Base-by-base conservation (phyloP, 1,284 basidiomycete genomes). In the Vanrija humicola region DNA sequence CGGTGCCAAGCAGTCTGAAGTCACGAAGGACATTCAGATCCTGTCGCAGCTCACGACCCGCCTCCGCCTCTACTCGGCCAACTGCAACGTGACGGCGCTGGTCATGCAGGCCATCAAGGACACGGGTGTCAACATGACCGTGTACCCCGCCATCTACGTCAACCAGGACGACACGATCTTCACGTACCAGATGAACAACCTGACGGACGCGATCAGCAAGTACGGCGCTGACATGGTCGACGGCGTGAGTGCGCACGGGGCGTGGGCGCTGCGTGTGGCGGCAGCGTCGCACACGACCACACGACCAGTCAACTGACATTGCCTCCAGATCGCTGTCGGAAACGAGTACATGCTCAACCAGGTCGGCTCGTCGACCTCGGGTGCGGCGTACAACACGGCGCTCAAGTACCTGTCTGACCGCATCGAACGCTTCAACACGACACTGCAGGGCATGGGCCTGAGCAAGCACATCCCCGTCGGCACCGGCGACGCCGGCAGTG, bases 401-500 rank as follows among this genome's bases (percentile, higher is more conserved):
- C 78, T 79, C 21, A 57, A 67, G 21, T 70, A 80, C 43, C 83
- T 95, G 44, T 79, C 86, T 38, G 62, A 76, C n/a, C 82, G 86
- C 72, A 89, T 95, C 59, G 70, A 81, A 1, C 85, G 69, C 15
- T 75, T 81, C 55, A 65, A 89, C 72, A 84, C 84, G 10, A 77
- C 81, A n/a, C 69, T 69, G 23, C 82, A 83, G 78, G 64, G 46
- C 1, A 68, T 90, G 57, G 70, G 65, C 5, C 63, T 81, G 28
- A 63, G 66, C 55, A 81, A 81, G 65, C 65, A 65, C 7, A 78
- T 93, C 48, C 84, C 85, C 0, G 83, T 98, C 34, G 95, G 95
- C 18, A 96, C 86, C 15, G 84, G 89, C 6, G 94, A 98, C 67
- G 95, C 94, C 9, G 94, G 94, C 25, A 84, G 83, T 54, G 88